Base-by-base conservation (phyloP, 768 basidiomycete genomes). In the Xerocomellus chrysenteron region DNA sequence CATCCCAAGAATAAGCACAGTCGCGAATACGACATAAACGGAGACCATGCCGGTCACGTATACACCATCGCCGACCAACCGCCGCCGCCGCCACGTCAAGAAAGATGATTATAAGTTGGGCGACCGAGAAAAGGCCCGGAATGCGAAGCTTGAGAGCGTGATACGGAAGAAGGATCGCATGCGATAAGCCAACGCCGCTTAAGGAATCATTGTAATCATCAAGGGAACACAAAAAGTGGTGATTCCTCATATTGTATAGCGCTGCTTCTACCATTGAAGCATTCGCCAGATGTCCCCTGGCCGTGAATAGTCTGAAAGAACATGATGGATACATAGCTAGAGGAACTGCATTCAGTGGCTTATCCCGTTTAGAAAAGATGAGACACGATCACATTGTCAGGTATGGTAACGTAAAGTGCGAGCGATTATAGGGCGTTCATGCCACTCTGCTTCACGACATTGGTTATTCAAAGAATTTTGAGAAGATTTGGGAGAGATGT, bases 41-140 rank as follows among this genome's bases (percentile, higher is more conserved):
- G 52, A 37, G 12, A 54, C 4, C 57, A 51, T 60, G 8, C 14
- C 17, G 40, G 60, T 60, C 43, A 48, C 57, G 9, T 14, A 21
- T 6, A 43, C 26, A 0, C 59, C 13, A 5, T 21, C 21, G 21
- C 21, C 21, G 21, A 21, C 21, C 21, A 21, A 21, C 21, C 21
- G 21, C 59, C 47, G n/a, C 45, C 35, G 4, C 30, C 3, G 14
- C 45, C 8, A 47, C 39, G 40, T 54, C 24, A 2, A 14, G 14
- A 14, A 47, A 55, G 26, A 14, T 17, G 40, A 54, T 11, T 16
- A 47, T 8, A 9, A 47, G 30, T 4, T 42, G 54, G 24, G 13
- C 17, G 10, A 37, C 37, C 11, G 47, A 49, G 36, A 37, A 39
- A 26, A 49, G 16, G 35, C 16, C 14, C 1, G 35, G 35, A 35